Conservation (phyloP, 2,329 filamentous ascomycete genomes). For the Penicillium sp. region DNA sequence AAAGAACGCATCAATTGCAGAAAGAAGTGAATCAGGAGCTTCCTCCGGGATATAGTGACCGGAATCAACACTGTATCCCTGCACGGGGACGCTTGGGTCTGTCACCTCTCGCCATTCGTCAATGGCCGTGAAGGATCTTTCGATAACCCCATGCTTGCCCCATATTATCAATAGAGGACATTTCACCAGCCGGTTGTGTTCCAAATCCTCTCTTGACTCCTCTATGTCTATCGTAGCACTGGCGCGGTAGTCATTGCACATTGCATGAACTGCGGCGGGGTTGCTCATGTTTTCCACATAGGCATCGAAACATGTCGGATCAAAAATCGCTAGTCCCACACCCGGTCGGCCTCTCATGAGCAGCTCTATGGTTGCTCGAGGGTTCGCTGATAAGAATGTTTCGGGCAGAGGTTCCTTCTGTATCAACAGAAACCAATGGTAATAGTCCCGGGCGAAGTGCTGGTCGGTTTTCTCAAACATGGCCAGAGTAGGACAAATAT, state of each 20-base stretch:
- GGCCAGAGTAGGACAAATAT: neutral
- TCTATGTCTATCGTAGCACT: neutral
- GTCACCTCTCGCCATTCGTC: neutral
- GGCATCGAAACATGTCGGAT: neutral
- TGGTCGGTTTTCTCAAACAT: neutral
- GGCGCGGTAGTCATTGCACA: neutral
- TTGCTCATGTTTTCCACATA: neutral
- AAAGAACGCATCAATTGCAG: neutral
- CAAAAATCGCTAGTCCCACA: neutral
- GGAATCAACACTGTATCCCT: neutral
- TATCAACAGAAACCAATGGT: neutral
- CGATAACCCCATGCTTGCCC: neutral
- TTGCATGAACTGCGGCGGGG: neutral
- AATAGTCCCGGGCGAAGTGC: neutral
- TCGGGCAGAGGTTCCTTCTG: neutral
- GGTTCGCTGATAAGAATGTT: neutral
- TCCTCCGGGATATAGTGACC: neutral
- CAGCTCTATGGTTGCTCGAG: neutral
- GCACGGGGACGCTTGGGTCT: neutral
- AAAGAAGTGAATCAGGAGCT: neutral
- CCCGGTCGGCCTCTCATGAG: neutral
- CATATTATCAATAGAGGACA: neutral
- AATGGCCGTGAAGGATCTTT: neutral
- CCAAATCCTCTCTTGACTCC: neutral
- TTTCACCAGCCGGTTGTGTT: neutral